Percentiles rank a stretch among this genome's conserved stretches.
Conservation (phyloP, 2,329 filamentous ascomycete genomes). For the Fusarium sp. region DNA sequence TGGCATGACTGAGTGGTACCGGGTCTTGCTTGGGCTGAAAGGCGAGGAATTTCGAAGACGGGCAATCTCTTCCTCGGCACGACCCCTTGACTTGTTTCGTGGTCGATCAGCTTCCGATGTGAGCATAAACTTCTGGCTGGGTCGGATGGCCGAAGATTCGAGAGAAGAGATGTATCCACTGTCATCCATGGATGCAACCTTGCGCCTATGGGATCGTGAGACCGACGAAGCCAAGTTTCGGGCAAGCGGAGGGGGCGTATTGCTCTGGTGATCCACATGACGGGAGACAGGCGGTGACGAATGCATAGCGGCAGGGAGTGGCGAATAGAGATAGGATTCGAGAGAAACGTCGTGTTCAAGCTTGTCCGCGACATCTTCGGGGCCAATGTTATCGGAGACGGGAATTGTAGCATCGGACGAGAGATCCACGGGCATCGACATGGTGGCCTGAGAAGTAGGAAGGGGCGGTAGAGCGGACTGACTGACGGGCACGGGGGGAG, state of each 20-base stretch:
- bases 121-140: slow-evolving; percentile 73
- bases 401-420: slow-evolving; percentile 84
- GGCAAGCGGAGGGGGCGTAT: slow-evolving; percentile 80
- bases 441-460: slow-evolving; percentile 54
- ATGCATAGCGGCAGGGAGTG: slow-evolving; percentile 76
- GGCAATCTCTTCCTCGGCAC: slow-evolving; percentile 95
- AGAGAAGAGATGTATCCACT: slow-evolving; percentile 98
- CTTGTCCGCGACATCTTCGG: slow-evolving; percentile 63
- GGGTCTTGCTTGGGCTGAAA: slow-evolving; percentile 84
- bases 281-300: slow-evolving; percentile 89
- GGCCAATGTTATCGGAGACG: slow-evolving; percentile 72
- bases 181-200: slow-evolving; percentile 84
- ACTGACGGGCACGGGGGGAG: slow-evolving; percentile 56
- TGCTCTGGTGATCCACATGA: slow-evolving; percentile 68
- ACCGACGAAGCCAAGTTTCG: slow-evolving; percentile 73
- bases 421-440: slow-evolving; percentile 65
- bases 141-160: slow-evolving; percentile 87
- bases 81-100: slow-evolving; percentile 80
- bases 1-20: slow-evolving; percentile 64
- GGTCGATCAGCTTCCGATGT: slow-evolving; percentile 86
- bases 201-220: slow-evolving; percentile 77
- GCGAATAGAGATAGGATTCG: slow-evolving; percentile 74
- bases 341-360: slow-evolving; percentile 54
- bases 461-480: slow-evolving; percentile 57
- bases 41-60: slow-evolving; percentile 92